Percentiles rank a stretch among this genome's conserved stretches.
Conservation (phyloP, 345 rosid species). For the Populus tremula region DNA sequence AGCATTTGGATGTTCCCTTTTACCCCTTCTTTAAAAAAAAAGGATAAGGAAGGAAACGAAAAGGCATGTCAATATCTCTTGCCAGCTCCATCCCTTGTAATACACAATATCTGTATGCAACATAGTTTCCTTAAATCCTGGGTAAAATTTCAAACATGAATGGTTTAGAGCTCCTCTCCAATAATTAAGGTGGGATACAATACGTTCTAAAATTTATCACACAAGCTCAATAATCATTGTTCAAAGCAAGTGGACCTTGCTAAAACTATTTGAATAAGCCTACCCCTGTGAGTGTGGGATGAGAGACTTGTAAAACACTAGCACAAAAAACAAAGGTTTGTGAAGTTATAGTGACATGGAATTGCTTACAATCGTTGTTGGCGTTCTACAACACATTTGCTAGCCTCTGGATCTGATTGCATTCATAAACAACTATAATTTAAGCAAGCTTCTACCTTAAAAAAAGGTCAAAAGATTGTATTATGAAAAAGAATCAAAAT, state of each 20-base stretch:
- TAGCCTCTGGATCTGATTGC: slow-evolving; percentile 75
- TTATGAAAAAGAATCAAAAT: not conserved
- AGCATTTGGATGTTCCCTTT: not conserved
- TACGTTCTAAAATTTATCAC: not conserved
- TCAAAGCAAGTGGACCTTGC: not conserved
- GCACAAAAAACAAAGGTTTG: not conserved
- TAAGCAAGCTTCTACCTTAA: slow-evolving; percentile 1
- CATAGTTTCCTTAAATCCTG: not conserved
- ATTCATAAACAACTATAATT: slow-evolving; percentile 15
- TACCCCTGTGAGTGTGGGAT: not conserved
- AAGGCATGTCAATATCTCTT: not conserved
- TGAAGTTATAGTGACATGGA: not conserved
- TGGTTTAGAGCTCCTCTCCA: not conserved
- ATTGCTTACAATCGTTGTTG: slow-evolving; percentile 80
- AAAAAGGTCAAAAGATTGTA: slow-evolving; percentile 13
- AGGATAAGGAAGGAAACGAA: not conserved
- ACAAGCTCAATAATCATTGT: not conserved
- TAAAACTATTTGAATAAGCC: not conserved
- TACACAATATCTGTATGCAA: not conserved
- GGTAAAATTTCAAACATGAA: not conserved
- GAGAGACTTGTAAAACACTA: not conserved
- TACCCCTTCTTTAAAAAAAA: not conserved
- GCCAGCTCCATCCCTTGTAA: not conserved
- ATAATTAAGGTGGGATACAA: not conserved
- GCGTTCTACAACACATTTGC: slow-evolving; percentile 65